Conservation (phyloP, 306 rosid species). For the Chamaecrista fasciculata region DNA sequence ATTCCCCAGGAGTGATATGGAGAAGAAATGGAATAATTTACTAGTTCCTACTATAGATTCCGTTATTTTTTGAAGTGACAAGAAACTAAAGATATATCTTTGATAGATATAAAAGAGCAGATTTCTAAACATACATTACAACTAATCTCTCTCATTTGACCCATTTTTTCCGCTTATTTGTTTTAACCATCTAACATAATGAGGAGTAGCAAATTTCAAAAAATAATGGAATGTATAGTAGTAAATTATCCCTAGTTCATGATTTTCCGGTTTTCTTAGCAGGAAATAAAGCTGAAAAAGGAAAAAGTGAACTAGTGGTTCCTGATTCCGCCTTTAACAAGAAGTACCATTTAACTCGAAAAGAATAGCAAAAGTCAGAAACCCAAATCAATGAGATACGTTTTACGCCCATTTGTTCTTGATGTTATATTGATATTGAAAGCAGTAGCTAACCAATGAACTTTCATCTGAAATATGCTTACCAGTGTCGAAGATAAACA, state of each 20-base stretch:
- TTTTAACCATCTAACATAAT: background rate
- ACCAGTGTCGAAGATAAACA: constrained; percentile 92
- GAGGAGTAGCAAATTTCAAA: too few relatives aligned
- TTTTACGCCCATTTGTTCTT: background rate
- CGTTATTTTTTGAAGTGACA: background rate
- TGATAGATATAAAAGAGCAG: background rate
- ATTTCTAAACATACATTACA: background rate
- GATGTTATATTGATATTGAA: background rate
- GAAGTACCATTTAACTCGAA: constrained; percentile 2
- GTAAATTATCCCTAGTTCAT: too few relatives aligned
- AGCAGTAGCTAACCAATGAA: background rate
- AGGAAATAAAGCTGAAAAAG: constrained; percentile 18
- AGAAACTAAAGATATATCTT: background rate
- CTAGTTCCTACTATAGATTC: background rate
- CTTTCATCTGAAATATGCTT: constrained; percentile 32
- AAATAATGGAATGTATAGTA: too few relatives aligned
- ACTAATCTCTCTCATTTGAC: background rate
- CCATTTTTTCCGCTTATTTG: background rate
- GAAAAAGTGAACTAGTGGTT: background rate
- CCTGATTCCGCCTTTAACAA: background rate
- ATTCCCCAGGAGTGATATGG: background rate
- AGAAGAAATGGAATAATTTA: too few relatives aligned
- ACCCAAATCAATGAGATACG: background rate
- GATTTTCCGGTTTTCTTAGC: background rate
- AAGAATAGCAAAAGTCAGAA: constrained; percentile 1